Conservation (phyloP, 2,329 filamentous ascomycete species). For the Chaetomium strumarium region DNA sequence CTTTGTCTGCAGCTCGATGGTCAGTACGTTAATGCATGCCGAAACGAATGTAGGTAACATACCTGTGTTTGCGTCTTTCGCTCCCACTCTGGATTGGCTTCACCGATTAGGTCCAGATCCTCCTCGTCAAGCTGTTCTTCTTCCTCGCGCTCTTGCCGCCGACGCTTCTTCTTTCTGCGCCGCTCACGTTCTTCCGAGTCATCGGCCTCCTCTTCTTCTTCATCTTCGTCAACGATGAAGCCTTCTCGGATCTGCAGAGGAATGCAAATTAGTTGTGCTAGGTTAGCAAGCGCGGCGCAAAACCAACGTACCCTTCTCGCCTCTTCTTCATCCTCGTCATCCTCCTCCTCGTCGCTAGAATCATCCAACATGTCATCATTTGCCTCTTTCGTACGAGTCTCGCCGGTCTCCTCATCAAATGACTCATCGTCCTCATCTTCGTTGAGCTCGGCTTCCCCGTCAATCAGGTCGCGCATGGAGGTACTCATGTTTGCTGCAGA, state of each 20-base stretch:
- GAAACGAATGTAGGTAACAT: conserved; percentile 28
- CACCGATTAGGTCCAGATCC: conserved; percentile 90
- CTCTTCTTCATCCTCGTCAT: conserved; percentile 86
- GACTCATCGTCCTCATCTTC: conserved; percentile 81
- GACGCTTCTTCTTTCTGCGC: conserved; percentile 69
- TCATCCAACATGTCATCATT: conserved; percentile 58
- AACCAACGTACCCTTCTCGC: conserved; percentile 55
- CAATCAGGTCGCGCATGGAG: conserved; percentile 67
- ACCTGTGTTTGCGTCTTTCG: conserved; percentile 65
- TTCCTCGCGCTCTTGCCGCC: conserved; percentile 68
- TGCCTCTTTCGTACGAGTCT: conserved; percentile 38
- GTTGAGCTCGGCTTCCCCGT: conserved; percentile 75
- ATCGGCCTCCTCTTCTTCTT: conserved; percentile 63
- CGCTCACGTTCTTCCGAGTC: conserved; percentile 49
- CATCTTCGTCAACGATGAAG: conserved; percentile 92
- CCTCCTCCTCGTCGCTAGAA: conserved; percentile 87
- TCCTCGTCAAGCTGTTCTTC: conserved; percentile 92
- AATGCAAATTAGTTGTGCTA: conserved; percentile 13
- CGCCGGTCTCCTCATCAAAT: conserved; percentile 69
- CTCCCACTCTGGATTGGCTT: conserved; percentile 66
- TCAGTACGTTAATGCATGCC: neutral
- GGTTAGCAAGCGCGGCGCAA: neutral
- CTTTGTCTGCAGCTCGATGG: conserved; percentile 57
- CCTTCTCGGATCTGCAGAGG: conserved; percentile 73
- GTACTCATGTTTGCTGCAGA: conserved; percentile 46